These are phyloP conservation scores for Magnaporthales sp. DNA, from an alignment of 2,329 filamentous ascomycete genomes.

Conservation along the genomic window DNA sequence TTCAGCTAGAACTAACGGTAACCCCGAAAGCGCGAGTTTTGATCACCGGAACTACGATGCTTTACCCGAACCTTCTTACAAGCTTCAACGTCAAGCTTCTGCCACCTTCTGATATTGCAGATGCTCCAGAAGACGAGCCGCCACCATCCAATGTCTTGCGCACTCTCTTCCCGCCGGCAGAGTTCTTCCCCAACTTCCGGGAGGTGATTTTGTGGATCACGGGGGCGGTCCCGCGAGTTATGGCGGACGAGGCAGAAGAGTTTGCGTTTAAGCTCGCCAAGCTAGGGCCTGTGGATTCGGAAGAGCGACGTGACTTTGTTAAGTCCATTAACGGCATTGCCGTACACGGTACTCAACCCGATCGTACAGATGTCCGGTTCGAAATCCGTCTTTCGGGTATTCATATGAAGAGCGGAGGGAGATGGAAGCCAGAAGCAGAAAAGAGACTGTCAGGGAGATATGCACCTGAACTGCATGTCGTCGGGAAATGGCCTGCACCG, in stretches of 20 bases:
- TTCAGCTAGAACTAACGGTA: constrained; percentile 35
- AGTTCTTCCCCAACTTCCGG: constrained; percentile 33
- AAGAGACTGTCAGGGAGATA: neutral
- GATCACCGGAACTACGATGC: constrained; percentile 35
- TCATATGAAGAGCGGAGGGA: neutral
- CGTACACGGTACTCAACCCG: constrained; percentile 1
- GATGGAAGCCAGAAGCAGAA: neutral
- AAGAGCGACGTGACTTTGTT: constrained; percentile 4
- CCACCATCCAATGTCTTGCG: constrained; percentile 1
- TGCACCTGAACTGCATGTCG: neutral
- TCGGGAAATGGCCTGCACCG: neutral
- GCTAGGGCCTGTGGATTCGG: constrained; percentile 10
- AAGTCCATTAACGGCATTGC: constrained; percentile 4
- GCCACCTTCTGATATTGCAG: constrained; percentile 27
- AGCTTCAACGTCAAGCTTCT: constrained; percentile 33
- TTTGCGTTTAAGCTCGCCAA: constrained; percentile 12
- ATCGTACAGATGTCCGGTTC: neutral
- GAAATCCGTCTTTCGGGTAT: neutral
- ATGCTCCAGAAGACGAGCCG: constrained; percentile 12
- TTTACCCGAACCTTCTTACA: constrained; percentile 34
- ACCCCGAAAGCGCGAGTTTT: constrained; percentile 32
- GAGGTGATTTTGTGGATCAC: constrained; percentile 38
- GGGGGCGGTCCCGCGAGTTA: constrained; percentile 30
- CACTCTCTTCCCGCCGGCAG: constrained; percentile 9
- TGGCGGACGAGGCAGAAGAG: constrained; percentile 24